Conservation (phyloP, 2,329 filamentous ascomycete genomes). For the Penicillium brevicompactum region DNA sequence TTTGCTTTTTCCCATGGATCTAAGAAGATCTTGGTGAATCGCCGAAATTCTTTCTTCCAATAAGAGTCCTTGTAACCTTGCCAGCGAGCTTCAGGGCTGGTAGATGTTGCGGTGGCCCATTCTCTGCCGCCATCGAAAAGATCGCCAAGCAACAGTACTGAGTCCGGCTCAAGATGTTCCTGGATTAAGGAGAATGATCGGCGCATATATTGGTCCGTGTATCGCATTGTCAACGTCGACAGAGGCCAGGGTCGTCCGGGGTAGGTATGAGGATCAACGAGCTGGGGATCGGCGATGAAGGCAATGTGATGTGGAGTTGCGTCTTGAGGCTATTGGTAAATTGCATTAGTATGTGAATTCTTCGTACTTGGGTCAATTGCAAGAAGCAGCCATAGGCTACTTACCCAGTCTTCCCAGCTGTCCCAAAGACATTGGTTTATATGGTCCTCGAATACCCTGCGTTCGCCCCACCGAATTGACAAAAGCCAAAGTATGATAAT, state of each 20-base stretch:
- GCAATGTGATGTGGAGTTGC: constrained; percentile 81
- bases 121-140: constrained; percentile 94
- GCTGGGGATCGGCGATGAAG: constrained; percentile 85
- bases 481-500: constrained; percentile 74
- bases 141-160: constrained; percentile 87
- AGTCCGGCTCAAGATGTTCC: constrained; percentile 75
- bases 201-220: constrained; percentile 89
- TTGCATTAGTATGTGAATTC: constrained; percentile 7
- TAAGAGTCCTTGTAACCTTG: constrained; percentile 76
- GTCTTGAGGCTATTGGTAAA: constrained; percentile 63
- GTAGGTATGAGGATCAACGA: constrained; percentile 94
- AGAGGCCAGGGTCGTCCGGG: constrained; percentile 77
- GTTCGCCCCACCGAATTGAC: constrained; percentile 81
- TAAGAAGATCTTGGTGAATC: constrained; percentile 86
- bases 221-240: constrained; percentile 65
- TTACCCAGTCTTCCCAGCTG: constrained; percentile 90
- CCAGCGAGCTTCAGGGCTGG: constrained; percentile 67
- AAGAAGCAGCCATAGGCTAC: constrained; percentile 19
- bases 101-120: constrained; percentile 74
- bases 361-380: neutral
- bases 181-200: constrained; percentile 81
- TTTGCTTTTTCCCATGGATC: constrained; percentile 65
- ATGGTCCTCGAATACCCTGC: constrained; percentile 71
- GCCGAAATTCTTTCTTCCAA: constrained; percentile 83
- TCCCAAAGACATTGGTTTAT: constrained; percentile 77